Base-by-base conservation (phyloP, 352 stramenopile species). In the Albugo laibachii region DNA sequence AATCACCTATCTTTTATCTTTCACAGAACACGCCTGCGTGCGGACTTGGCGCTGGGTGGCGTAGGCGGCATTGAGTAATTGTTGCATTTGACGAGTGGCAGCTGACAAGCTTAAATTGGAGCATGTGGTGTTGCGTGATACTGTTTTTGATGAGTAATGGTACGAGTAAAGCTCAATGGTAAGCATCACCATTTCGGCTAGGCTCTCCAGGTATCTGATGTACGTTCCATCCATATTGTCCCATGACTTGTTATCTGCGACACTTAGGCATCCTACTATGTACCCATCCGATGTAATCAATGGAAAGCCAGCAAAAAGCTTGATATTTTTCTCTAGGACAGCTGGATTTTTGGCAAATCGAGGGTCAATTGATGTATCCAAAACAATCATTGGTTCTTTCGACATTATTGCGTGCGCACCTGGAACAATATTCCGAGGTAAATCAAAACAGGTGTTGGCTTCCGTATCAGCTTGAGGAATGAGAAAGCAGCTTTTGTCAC, bases 391-490 rank as follows among this genome's bases (percentile, higher is more conserved):
- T 13, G 77, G 77, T 18, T 79, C 63, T 15, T 34, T 49, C 10
- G 72, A 82, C 74, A 91, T 85, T 53, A 91, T 66, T n/a, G 69
- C 62, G 50, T 91, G 77, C 11, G 66, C 60, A 43, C 87, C 77
- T 34, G 85, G 57, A 19, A 68, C 70, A 37, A 91, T 56, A 49
- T 86, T 73, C 11, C 77, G 77, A 34, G 77, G 74, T 20, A 91
- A 52, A 52, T 86, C 74, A 49, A 31, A 31, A 31, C 3, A 31
- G 24, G 8, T 8, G 24, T 31, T 31, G 24, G 8, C 3, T 31
- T 31, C 24, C 8, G 3, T 31, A 0, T 73, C 73, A 5, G 85
- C 59, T 37, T 73, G 77, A n/a, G 77, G 63, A 62, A 86, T 81
- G 8, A 89, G 48, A 52, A 86, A 86, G n/a, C 71, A 69, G 44